A percentile compares a stretch with the other conserved stretches of the same genome.
These are phyloP conservation scores for Neofusicoccum parvum DNA, from an alignment of 2,329 filamentous ascomycete species.

Conservation along the genomic window DNA sequence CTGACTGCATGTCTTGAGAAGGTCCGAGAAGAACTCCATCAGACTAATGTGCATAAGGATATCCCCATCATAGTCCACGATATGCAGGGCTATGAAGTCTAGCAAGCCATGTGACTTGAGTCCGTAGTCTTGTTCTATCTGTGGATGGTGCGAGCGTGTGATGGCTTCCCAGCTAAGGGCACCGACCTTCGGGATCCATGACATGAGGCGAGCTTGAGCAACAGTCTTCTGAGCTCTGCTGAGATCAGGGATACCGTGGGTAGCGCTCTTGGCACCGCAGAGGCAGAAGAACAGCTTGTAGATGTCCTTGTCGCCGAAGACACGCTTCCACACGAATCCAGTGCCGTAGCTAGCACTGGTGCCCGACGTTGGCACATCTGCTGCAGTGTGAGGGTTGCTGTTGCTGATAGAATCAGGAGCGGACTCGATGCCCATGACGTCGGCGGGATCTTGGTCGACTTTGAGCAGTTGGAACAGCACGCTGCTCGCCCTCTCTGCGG, in stretches of 20 bases:
- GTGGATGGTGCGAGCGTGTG: conserved; percentile 52
- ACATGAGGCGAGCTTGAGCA: conserved; percentile 62
- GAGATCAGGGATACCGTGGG: conserved; percentile 38
- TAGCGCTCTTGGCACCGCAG: conserved; percentile 50
- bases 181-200: conserved; percentile 58
- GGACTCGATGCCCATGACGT: conserved; percentile 42
- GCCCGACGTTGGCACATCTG: background rate
- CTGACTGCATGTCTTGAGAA: conserved; percentile 46
- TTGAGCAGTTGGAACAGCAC: conserved; percentile 56
- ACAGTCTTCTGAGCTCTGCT: conserved; percentile 59
- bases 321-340: conserved; percentile 60
- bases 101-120: conserved; percentile 47
- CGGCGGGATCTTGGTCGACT: conserved; percentile 43
- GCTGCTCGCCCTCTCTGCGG: conserved; percentile 57
- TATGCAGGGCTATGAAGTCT: conserved; percentile 56
- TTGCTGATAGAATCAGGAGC: conserved; percentile 26
- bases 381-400: conserved; percentile 8
- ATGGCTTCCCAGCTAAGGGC: conserved; percentile 58
- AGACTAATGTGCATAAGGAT: conserved; percentile 63
- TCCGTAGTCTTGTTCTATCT: conserved; percentile 51
- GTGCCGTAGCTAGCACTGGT: conserved; percentile 29
- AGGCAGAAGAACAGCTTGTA: conserved; percentile 59
- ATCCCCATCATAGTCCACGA: conserved; percentile 60
- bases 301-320: conserved; percentile 63
- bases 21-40: conserved; percentile 59